Conservation (phyloP, 768 basidiomycete genomes). For the Leucocoprinus sp. region DNA sequence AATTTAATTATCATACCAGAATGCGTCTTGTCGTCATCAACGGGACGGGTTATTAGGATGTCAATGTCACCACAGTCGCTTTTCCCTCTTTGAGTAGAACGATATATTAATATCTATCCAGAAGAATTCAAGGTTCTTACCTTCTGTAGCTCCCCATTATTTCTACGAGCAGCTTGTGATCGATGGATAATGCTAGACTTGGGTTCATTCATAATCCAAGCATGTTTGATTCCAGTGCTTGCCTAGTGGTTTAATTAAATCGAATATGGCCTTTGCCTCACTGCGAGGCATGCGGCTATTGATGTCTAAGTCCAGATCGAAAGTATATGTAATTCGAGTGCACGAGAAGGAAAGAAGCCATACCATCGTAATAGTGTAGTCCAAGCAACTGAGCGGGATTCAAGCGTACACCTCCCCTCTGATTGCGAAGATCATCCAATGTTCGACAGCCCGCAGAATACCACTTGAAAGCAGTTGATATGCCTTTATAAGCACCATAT, state of each 20-base stretch:
- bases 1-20: slow-evolving; percentile 35
- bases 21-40: slow-evolving; percentile 68
- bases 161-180: slow-evolving; percentile 63
- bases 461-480: slow-evolving; percentile 61
- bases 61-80: slow-evolving; percentile 87
- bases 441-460: slow-evolving; percentile 70
- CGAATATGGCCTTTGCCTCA: slow-evolving; percentile 70
- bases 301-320: slow-evolving; percentile 46
- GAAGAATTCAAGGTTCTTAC: slow-evolving; percentile 23
- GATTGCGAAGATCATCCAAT: slow-evolving; percentile 59
- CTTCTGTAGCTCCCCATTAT: slow-evolving; percentile 91
- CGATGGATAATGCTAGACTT: slow-evolving; percentile 55
- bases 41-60: slow-evolving; percentile 72
- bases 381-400: slow-evolving; percentile 58
- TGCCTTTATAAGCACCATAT: slow-evolving; percentile 33
- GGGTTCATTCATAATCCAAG: neutral
- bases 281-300: slow-evolving; percentile 77
- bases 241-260: slow-evolving; percentile 68
- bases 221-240: slow-evolving; percentile 10
- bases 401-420: slow-evolving; percentile 56
- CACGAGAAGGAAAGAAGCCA: slow-evolving; percentile 1
- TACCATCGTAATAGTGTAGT: slow-evolving; percentile 62
- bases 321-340: neutral
- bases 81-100: slow-evolving; percentile 60
- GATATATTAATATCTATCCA: neutral